Evolutionary conservation across 1,139 yeast genomes (phyloP).

Genomic region (Pichia kudriavzevii): DNA sequence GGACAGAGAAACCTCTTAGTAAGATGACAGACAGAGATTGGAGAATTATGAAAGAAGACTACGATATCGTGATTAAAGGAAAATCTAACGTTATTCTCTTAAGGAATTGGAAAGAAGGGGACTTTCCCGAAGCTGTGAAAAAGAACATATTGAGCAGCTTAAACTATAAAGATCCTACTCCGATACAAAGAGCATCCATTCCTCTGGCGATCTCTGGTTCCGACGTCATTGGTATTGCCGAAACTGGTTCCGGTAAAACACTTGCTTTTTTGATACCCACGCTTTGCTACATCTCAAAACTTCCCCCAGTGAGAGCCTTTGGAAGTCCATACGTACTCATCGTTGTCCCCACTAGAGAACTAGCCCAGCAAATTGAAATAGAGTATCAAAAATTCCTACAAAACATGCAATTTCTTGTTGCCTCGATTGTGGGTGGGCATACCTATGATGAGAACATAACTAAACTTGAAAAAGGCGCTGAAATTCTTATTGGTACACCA

Average conservation of each 20-base stretch:
- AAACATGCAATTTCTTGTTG: conserved; percentile 36
- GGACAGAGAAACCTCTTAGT: conserved; percentile 59
- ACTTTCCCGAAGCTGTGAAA: conserved; percentile 38
- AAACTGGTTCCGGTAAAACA: conserved; percentile 95
- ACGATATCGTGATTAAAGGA: conserved; percentile 56
- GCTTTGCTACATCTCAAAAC: conserved; percentile 45
- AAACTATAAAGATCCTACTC: conserved; percentile 63
- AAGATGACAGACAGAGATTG: conserved; percentile 81
- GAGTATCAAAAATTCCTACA: conserved; percentile 52
- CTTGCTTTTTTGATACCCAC: conserved; percentile 76
- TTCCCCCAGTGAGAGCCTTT: conserved; percentile 30
- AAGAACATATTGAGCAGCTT: conserved; percentile 34
- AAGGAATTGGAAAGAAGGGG: conserved; percentile 63
- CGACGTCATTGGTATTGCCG: conserved; percentile 87
- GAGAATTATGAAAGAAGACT: conserved; percentile 82
- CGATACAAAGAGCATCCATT: conserved; percentile 83
- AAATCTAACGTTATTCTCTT: conserved; percentile 49
- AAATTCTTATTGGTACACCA: conserved; percentile 87
- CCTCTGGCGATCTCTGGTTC: conserved; percentile 56
- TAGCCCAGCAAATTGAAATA: conserved; percentile 75
- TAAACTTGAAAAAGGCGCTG: conserved; percentile 60
- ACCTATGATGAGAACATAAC: conserved; percentile 66
- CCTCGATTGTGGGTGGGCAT: conserved; percentile 86
- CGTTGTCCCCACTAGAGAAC: conserved; percentile 88
- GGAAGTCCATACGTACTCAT: conserved; percentile 66